Evolutionary conservation across 495 filamentous ascomycete genomes (phyloP), one percentile per base, ranked within the genome.

Genomic region (Penicillium nucicola): DNA sequence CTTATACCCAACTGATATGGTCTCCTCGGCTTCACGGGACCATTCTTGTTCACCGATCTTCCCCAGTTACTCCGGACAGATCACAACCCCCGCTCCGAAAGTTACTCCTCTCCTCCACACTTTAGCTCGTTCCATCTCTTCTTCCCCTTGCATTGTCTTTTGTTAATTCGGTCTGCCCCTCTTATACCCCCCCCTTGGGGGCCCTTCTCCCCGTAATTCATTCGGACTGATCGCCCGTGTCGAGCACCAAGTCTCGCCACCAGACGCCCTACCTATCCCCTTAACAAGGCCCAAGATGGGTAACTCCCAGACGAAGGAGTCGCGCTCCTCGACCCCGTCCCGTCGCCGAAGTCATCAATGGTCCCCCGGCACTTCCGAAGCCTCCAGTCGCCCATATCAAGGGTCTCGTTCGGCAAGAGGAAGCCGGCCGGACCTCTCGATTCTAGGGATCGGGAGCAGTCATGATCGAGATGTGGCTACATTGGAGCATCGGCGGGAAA

Each of bases 401-500:
- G 61, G 65, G 18, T 67, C 72, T 38, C 60, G 77, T 32, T 65
- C 68, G 44, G 70, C 68, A 22, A 71, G 81, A 61, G 66, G 74
- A 18, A 82, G 78, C 60, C 62, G 80, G 35, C 77, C 77, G 5
- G 81, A 84, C 50, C 68, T 84, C 18, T 81, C 78, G 9, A 67
- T 83, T 28, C 71, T 84, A 15, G 78, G 80, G 11, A 72, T 82
- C 20, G 72, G 71, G 25, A 67, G 69, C 45, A 68, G 56, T 52
- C 58, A 60, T 35, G 72, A 77, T 19, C 58, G 72, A 51, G 77
- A 80, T 42, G 58, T 68, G 30, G 56, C 62, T 18, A 55, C 62
- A 1, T 63, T 74, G 2, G 79, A 82, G 51, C 78, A 82, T 53
- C 81, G 85, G 36, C 76, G 87, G 48, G 93, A 96, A 66, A 96